A percentile compares a stretch with the other conserved stretches of the same genome.
These are phyloP conservation scores for Umbilicus rupestris DNA, from an alignment of 164 flowering plant species.

Conservation along the genomic window DNA sequence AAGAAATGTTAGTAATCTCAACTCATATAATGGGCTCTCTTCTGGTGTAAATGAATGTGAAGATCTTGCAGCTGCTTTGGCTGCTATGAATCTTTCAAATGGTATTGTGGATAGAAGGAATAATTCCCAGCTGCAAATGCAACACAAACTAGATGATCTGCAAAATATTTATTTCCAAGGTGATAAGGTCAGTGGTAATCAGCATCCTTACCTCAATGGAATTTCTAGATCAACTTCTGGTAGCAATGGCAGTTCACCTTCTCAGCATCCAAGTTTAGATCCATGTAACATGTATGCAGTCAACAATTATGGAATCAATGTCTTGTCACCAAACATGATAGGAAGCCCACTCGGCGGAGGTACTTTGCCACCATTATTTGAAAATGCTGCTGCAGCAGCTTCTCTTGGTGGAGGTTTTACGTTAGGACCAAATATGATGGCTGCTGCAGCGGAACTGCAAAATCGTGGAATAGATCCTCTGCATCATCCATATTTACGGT, in stretches of 20 bases:
- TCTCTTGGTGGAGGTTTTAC: constrained; percentile 45
- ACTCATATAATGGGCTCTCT: constrained; percentile 33
- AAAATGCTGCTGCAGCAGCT: constrained; percentile 48
- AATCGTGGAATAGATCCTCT: constrained; percentile 51
- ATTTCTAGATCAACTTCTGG: too few species aligned
- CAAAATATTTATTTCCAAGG: constrained; percentile 33
- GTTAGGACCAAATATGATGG: constrained; percentile 38
- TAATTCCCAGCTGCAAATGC: constrained; percentile 25
- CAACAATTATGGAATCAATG: constrained; percentile 41
- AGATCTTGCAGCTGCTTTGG: constrained; percentile 56
- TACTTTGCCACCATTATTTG: constrained; percentile 46
- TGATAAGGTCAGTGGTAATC: constrained; percentile 26
- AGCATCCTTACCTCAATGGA: constrained; percentile 29
- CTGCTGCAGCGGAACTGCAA: constrained; percentile 40
- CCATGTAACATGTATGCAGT: constrained; percentile 40
- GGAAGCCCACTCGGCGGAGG: constrained; percentile 42
- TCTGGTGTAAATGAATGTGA: constrained; percentile 32
- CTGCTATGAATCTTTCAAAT: constrained; percentile 60
- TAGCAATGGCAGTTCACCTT: constrained; percentile 39
- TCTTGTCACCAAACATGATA: constrained; percentile 44
- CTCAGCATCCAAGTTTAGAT: constrained; percentile 34
- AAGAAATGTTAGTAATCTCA: constrained; percentile 26
- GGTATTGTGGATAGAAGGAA: constrained; percentile 32
- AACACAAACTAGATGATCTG: constrained; percentile 33
- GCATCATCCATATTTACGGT: too few species aligned